These are phyloP conservation scores for Trifolium pratense DNA, from an alignment of 306 rosid species.

Conservation along the genomic window DNA sequence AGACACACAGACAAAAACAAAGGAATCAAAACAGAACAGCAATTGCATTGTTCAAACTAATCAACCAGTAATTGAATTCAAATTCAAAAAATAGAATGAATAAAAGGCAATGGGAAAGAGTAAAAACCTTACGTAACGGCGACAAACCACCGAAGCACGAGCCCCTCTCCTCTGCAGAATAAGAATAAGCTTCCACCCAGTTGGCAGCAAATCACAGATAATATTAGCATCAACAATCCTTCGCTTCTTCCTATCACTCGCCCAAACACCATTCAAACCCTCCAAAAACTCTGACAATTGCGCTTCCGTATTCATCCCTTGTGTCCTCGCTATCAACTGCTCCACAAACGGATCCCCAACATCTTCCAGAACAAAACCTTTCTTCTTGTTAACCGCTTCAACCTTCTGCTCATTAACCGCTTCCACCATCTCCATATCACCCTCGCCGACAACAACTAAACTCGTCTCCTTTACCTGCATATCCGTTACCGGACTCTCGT, in stretches of 20 bases:
- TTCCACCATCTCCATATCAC: neutral
- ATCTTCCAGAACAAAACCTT: constrained; percentile 50
- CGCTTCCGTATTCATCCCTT: constrained; percentile 57
- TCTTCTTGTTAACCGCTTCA: constrained; percentile 20
- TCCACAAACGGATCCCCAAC: constrained; percentile 57
- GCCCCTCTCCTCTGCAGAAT: constrained; percentile 57
- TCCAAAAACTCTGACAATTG: constrained; percentile 62
- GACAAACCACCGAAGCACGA: constrained; percentile 52
- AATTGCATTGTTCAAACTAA: neutral
- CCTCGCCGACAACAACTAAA: constrained; percentile 11
- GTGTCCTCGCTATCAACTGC: constrained; percentile 66
- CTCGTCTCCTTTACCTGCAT: too few relatives aligned
- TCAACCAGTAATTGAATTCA: neutral
- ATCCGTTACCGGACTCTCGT: constrained; percentile 28
- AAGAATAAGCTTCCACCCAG: constrained; percentile 69
- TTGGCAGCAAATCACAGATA: constrained; percentile 55
- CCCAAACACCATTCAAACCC: constrained; percentile 71
- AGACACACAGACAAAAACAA: neutral
- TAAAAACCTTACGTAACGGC: constrained; percentile 70
- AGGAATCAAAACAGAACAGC: neutral
- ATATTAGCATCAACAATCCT: constrained; percentile 62
- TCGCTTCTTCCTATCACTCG: constrained; percentile 66
- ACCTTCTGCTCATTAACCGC: neutral
- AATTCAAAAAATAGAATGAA: neutral
- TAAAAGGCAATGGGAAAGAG: constrained; percentile 32